Evolutionary conservation across 805 yeast species (phyloP), one percentile per base, ranked within the genome.

Genomic region (Candida cerambycidarum): DNA sequence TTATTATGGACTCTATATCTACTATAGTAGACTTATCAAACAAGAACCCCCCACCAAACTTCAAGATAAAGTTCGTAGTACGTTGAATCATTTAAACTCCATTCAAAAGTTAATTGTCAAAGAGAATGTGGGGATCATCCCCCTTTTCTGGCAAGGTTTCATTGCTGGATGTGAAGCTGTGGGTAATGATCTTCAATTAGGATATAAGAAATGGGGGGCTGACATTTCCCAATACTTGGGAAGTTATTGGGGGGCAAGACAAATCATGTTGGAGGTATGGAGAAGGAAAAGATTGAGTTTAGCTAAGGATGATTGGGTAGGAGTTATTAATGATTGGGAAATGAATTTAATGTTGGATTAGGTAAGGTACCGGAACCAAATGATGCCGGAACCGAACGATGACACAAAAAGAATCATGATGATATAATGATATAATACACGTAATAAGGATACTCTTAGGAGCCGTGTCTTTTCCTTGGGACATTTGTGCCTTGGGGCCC

Each of bases 111-210:
- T 86, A 38, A 79, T 83, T 25, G 74, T 75, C 5, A 63, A 72
- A 15, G 80, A 78, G 18, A 66, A 69, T 40, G 80, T 83, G 1
- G 75, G 83, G 15, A 79, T 80, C 39, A 78, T 83, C 27, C 96
- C 97, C 3, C 65, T 87, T 25, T 80, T 87, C 53, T 89, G 96
- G 93, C 92, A 85, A 56, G 95, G 93, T 0, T 89, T 89, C 52
- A 83, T 89, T 33, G 89, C 92, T 1, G 96, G 95, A 0, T 83
- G 93, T 54, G 89, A 85, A 47, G 83, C 89, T 9, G 75, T 78
- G 45, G 78, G 82, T 5, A 52, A 61, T 1, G 70, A 69, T 27
- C 61, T 82, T 28, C 92, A 85, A 50, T 63, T 73, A 45, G 82
- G 88, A 32, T 87, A 79, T 63, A 82, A 79, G 55, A 69, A 72